Percentiles rank a stretch among this genome's conserved stretches.
Conservation (phyloP, 371 early-diverging fungal genomes). For the Circinella umbellata region DNA sequence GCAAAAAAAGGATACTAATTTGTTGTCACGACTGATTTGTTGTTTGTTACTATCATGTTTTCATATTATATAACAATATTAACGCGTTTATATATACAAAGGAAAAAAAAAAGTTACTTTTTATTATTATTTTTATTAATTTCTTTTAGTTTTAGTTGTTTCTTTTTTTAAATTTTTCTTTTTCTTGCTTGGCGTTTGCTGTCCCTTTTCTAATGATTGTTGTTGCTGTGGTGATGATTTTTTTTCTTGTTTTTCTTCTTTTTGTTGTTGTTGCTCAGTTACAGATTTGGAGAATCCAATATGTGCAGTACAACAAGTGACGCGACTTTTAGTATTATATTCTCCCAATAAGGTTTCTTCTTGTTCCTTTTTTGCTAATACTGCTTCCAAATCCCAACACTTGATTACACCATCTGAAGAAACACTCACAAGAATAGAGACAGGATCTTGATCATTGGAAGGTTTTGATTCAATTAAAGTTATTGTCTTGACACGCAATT, state of each 20-base stretch:
- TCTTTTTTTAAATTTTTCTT: no score
- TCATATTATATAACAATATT: no score
- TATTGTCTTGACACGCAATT: conserved; percentile 54
- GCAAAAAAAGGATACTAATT: neutral
- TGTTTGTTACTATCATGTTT: no score
- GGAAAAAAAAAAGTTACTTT: no score
- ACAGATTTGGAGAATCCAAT: conserved; percentile 22
- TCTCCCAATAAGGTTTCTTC: conserved; percentile 48
- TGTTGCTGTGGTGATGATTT: no score
- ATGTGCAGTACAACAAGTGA: conserved; percentile 64
- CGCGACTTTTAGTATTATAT: conserved; percentile 72
- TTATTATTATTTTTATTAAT: no score
- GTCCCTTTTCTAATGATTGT: no score
- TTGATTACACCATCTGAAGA: conserved; percentile 80
- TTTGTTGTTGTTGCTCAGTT: conserved; percentile 2
- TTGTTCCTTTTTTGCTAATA: conserved; percentile 21
- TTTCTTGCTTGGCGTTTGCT: no score
- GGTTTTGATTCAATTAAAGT: conserved; percentile 41
- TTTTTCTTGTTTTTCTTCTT: conserved; percentile 1
- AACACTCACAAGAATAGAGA: conserved; percentile 57
- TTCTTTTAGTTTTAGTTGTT: no score
- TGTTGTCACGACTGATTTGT: neutral
- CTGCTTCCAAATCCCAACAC: conserved; percentile 68
- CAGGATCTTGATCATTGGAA: conserved; percentile 16
- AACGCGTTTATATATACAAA: no score